Conservation (phyloP, 2,329 filamentous ascomycete genomes). For the Thelonectria discophora region DNA sequence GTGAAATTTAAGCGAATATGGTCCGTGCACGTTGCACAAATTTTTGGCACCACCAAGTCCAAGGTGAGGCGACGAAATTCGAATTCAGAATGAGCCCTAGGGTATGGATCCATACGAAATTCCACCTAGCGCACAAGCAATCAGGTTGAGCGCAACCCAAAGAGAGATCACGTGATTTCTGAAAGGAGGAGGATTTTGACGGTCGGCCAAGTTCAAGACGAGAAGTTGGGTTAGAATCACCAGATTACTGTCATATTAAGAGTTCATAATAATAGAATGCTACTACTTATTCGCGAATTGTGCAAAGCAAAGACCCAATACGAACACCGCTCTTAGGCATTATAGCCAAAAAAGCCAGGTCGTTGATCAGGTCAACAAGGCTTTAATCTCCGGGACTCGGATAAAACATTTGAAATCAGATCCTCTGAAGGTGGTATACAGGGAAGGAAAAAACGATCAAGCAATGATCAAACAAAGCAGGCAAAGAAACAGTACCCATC, state of each 20-base stretch:
- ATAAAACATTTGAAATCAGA: conserved; percentile 24
- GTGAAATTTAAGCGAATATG: conserved; percentile 52
- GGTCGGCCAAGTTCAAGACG: no score
- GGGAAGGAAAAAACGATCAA: conserved; percentile 27
- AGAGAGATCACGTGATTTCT: no score
- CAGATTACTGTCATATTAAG: no score
- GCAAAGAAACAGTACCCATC: conserved; percentile 37
- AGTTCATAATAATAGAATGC: not conserved
- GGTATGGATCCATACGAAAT: not conserved
- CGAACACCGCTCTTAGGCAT: conserved; percentile 43
- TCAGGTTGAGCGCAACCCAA: no score
- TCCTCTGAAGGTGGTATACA: conserved; percentile 35
- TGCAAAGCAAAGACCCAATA: conserved; percentile 33
- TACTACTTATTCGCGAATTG: conserved; percentile 30
- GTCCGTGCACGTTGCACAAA: conserved; percentile 36
- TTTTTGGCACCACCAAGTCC: not conserved
- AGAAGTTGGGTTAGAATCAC: no score
- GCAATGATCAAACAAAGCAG: no score
- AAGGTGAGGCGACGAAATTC: no score
- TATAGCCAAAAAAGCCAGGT: conserved; percentile 45
- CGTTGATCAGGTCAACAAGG: conserved; percentile 31
- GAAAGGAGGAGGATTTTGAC: no score
- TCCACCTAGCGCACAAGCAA: no score
- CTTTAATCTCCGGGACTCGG: conserved; percentile 24
- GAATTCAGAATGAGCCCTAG: not conserved